Base-by-base conservation (phyloP, 495 filamentous ascomycete species). In the Tetracladium setigerum region DNA sequence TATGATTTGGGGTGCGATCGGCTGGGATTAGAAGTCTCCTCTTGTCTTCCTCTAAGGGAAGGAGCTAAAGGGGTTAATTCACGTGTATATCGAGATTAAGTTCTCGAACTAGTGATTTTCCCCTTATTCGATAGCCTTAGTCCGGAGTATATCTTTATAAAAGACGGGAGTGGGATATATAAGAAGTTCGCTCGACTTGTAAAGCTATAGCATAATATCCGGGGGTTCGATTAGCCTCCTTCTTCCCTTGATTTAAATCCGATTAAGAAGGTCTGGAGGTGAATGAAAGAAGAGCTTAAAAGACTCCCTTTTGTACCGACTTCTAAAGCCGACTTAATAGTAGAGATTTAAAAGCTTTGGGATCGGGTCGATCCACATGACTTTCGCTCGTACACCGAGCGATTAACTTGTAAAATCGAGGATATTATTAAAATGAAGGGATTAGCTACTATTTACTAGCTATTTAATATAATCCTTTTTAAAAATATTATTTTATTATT, bases 1-100 rank as follows among this genome's bases (percentile, higher is more conserved):
- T 11, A 53, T 53, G 39, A 19, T 53, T 16, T 53, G 19, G 50
- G 50, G 36, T 17, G 37, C 36, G 13, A 47, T 47, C 38, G 44
- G 44, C 9, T 47, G 32, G 50, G 37, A 47, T 38, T 47, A 19
- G 43, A 53, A 53, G 22, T 53, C 50, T 1, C 27, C 24, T 9
- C 37, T 52, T 15, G 37, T 53, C 9, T 53, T 53, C 37, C 37
- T 47, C n/a, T n/a, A n/a, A n/a, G n/a, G n/a, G 5, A 17, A 1
- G 43, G 35, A 8, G 35, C n/a, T 24, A 42, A 30, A 30, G 38
- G 46, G 13, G 5, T 46, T 38, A 32, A 31, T 10, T 46, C 44
- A 9, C 32, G 7, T 22, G 35, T 22, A 4, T 47, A 40, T 18
- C n/a, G 4, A 11, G 32, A 39, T 8, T 13, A 47, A 40, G 45